Percentiles rank a stretch among this genome's conserved stretches.
These are phyloP conservation scores for Trametes polyzona DNA, from an alignment of 1,284 basidiomycete genomes.

Conservation along the genomic window DNA sequence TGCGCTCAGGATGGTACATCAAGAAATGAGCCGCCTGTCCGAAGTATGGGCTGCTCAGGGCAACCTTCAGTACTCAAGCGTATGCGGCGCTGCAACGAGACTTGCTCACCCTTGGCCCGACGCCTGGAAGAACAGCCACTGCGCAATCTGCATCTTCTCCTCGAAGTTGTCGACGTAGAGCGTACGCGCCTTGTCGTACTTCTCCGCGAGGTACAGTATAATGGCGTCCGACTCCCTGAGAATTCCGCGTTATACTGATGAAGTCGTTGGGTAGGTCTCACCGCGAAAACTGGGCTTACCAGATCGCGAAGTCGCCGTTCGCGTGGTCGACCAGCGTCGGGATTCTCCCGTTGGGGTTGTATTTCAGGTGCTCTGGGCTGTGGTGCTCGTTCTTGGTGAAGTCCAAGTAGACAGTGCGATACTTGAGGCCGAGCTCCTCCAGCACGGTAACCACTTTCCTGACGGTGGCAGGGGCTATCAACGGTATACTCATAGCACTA, in stretches of 20 bases:
- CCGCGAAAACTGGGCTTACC: conserved; percentile 3
- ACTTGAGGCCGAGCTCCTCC: conserved; percentile 32
- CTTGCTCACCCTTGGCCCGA: conserved; percentile 36
- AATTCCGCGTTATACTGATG: not conserved
- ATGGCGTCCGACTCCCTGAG: conserved; percentile 41
- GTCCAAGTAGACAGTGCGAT: conserved; percentile 31
- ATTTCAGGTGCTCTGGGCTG: conserved; percentile 21
- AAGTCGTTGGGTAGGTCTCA: not conserved
- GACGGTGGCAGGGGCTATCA: not conserved
- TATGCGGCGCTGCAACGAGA: too few species aligned
- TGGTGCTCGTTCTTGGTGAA: conserved; percentile 33
- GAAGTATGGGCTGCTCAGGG: conserved; percentile 21
- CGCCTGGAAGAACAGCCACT: conserved; percentile 37
- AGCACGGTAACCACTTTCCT: conserved; percentile 32
- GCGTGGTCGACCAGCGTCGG: conserved; percentile 38
- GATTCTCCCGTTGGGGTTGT: conserved; percentile 36
- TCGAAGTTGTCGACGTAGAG: conserved; percentile 31
- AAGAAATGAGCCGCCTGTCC: conserved; percentile 33
- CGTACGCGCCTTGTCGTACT: conserved; percentile 39
- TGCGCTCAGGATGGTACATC: conserved; percentile 26
- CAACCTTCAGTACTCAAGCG: too few species aligned
- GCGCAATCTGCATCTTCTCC: conserved; percentile 25
- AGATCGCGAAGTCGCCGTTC: conserved; percentile 32
- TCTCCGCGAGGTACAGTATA: conserved; percentile 37
- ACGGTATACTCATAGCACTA: too few species aligned